Evolutionary conservation across 176 grass and related monocot genomes (phyloP), one percentile per base, ranked within the genome.

Genomic region (Chloris gayana): DNA sequence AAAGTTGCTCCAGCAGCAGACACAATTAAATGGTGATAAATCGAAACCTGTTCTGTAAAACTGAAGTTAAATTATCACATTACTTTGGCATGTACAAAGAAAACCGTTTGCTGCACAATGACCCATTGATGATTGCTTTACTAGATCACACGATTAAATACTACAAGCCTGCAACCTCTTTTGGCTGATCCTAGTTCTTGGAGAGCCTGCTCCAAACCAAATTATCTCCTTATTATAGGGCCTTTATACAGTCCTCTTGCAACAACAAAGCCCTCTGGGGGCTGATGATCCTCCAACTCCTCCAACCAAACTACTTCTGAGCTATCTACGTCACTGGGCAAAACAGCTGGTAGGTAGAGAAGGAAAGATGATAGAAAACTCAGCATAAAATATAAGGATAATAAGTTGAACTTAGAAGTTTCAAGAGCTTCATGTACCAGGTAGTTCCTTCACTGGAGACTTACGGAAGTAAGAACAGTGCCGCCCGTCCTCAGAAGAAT

Each of bases 401-500:
- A 14, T 35, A 49, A 69, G 46, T 54, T 63, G 18, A 64, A 49
- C 4, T 21, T 5, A 64, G 25, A 61, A 76, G 46, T 78, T 80
- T 33, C 44, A 56, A 46, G 70, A 73, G 68, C n/a, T 73, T 41
- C 54, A 71, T 53, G 54, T 88, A 97, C 94, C 89, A 65, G 82
- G 58, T 58, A 69, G 39, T 49, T 91, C 81, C 59, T 63, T 93
- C 67, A 81, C 73, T 19, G 46, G 76, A 46, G 78, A 89, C 66
- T 93, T 98, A 41, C 79, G 86, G 72, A 86, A 98, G 84, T 95
- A 98, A 42, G 95, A 93, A 84, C 95, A 98, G 67, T 98, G 73
- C 26, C 95, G 72, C 12, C 95, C 95, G 32, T 93, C 73, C 69
- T 91, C 90, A 61, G 90, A 87, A 49, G 92, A 95, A 72, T 98